Evolutionary conservation across 176 grass and related monocot species (phyloP).

Genomic region (Rhipidocladum racemiflorum): DNA sequence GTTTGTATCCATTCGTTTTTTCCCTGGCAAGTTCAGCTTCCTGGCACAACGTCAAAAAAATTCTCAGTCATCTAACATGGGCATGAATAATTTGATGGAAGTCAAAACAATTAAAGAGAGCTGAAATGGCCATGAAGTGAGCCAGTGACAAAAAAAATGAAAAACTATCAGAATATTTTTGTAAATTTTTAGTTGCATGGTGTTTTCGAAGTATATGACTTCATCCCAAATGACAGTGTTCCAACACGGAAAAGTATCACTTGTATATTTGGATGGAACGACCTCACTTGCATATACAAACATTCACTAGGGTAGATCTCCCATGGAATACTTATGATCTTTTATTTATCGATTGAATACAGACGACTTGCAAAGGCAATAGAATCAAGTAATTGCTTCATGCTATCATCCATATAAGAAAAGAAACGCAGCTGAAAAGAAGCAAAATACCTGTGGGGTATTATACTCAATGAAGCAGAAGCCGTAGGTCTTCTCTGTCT

Average conservation of each 20-base stretch:
- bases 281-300: not conserved
- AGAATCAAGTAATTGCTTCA: not conserved
- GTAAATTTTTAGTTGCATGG: not conserved
- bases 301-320: not conserved
- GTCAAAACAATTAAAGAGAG: not conserved
- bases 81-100: not conserved
- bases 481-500: conserved; percentile 72
- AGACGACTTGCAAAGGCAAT: not conserved
- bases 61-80: not conserved
- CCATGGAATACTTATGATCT: not conserved
- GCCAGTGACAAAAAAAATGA: not conserved
- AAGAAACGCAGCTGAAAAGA: not conserved
- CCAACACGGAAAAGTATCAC: not conserved
- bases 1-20: conserved; percentile 88
- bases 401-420: not conserved
- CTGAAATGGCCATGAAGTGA: not conserved
- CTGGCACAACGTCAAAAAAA: conserved; percentile 32
- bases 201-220: not conserved
- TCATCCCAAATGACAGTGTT: not conserved
- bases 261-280: not conserved
- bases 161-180: not conserved
- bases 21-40: conserved; percentile 91
- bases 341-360: not conserved
- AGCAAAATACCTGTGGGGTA: conserved; percentile 63
- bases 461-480: conserved; percentile 88